A percentile compares a stretch with the other conserved stretches of the same genome.
phyloP scores from a whole-genome alignment of 2,329 filamentous ascomycete genomes.

The Trichoderma sp. region DNA sequence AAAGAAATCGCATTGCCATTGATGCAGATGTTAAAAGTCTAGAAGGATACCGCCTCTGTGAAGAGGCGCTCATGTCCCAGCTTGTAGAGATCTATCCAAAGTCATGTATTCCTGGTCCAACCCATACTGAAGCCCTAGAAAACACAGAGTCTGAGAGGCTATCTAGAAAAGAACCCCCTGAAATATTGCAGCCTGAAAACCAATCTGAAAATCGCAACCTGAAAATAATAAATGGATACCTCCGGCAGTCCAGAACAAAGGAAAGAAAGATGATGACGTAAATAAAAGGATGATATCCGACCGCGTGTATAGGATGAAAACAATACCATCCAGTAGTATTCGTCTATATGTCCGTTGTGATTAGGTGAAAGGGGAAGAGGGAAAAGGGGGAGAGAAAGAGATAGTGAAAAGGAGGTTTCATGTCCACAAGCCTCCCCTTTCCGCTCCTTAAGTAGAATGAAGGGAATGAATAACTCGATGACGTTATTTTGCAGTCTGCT shows the following conservation, averaged over 20 bases:
- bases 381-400: not conserved
- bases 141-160: not conserved
- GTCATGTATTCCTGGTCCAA: not conserved
- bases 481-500: not conserved
- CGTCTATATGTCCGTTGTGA: not conserved
- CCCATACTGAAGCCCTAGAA: not conserved
- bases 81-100: not conserved
- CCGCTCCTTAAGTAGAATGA: not conserved
- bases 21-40: not conserved
- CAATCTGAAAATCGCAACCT: not conserved
- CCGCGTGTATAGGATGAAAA: not conserved
- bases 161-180: not conserved
- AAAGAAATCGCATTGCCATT: not conserved
- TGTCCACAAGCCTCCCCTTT: not conserved
- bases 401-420: not conserved
- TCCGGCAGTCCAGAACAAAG: not conserved
- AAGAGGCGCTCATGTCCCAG: not conserved
- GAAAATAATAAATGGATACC: not conserved
- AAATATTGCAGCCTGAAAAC: not conserved
- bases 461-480: not conserved
- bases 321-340: not conserved
- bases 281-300: not conserved
- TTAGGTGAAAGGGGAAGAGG: not conserved
- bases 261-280: not conserved
- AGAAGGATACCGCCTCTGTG: not conserved